Base-by-base conservation (phyloP, 2,329 filamentous ascomycete species). In the Ascosphaera acerosa region DNA sequence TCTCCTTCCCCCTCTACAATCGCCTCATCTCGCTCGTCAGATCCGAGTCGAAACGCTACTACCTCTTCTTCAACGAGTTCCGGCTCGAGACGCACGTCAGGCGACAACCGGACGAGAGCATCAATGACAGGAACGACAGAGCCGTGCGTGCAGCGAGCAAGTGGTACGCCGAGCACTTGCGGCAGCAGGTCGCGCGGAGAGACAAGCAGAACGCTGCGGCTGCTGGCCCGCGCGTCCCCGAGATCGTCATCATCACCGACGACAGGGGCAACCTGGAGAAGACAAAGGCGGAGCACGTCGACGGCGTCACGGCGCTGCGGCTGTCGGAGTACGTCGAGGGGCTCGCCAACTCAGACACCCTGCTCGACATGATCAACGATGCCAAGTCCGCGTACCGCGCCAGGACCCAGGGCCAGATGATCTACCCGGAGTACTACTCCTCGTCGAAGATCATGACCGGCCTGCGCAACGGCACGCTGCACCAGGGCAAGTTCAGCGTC, bases 11-110 rank as follows among this genome's bases (percentile, higher is more conserved):
- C 26, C 66, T 97, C 22, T 97, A 94, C 57, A 92, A 92, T 51
- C 76, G 87, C 23, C 60, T 97, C 31, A 69, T 94, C 40, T 71
- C 76, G 15, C 60, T 97, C 38, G 90, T 82, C 23, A 90, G 84
- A 53, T 91, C 84, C 45, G 81, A 91, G 43, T 81, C 90, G 40
- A 97, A 97, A 60, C 70, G 84, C 33, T 94, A 91, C 49, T 92
- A 94, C 46, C 78, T 97, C 32, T 97, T 97, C 51, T 94, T 94
- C 66, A 97, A 97, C 50, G 87, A 97, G 44, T 97, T 97, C 47
- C 68, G 84, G 32, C 60, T 82, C 23, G 89, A 97, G 51, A 97
- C 87, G 0, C 76, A 91, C 45, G 67, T 92, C 30, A 56, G 64
- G 17, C 65, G 87, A 37, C 64, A 71, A 14, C 52, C 62, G 4